Evolutionary conservation across 2,329 filamentous ascomycete genomes (phyloP).

Genomic region (Phialocephala subalpina): DNA sequence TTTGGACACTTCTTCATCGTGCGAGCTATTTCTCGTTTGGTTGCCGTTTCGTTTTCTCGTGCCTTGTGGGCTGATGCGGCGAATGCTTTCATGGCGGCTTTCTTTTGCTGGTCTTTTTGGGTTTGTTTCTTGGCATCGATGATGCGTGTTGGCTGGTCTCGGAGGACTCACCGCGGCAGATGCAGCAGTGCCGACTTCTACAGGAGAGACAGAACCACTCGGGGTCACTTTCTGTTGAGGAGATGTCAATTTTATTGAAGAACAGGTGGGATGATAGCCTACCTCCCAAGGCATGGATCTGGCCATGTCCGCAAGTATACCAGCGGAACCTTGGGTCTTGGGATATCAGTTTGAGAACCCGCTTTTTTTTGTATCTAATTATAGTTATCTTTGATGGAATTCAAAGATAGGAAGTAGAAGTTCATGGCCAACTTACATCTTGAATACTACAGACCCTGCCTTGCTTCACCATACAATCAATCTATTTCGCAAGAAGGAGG

Average conservation of each 20-base stretch:
- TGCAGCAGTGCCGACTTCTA: constrained; percentile 18
- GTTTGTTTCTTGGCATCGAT: constrained; percentile 7
- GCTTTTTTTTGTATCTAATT: too few species aligned
- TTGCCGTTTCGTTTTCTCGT: constrained; percentile 14
- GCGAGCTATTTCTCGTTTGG: constrained; percentile 13
- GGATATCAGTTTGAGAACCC: too few species aligned
- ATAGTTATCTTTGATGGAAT: too few species aligned
- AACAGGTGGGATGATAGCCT: background rate
- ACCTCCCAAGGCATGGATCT: constrained; percentile 19
- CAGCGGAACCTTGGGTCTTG: too few species aligned
- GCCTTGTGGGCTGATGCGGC: background rate
- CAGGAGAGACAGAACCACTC: constrained; percentile 22
- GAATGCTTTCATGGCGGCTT: constrained; percentile 2
- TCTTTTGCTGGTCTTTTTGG: constrained; percentile 1
- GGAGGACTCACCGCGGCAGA: constrained; percentile 11
- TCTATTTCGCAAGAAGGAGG: too few species aligned
- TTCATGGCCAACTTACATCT: too few species aligned
- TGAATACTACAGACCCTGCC: too few species aligned
- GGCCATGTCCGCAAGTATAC: constrained; percentile 23
- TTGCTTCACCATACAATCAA: too few species aligned
- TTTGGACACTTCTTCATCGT: constrained; percentile 26
- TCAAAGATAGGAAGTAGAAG: too few species aligned
- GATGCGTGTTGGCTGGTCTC: constrained; percentile 1
- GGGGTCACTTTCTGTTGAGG: constrained; percentile 5
- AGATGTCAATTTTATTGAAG: background rate